phyloP scores from a whole-genome alignment of 768 basidiomycete genomes.

The Termitomyces eurrhizus region DNA sequence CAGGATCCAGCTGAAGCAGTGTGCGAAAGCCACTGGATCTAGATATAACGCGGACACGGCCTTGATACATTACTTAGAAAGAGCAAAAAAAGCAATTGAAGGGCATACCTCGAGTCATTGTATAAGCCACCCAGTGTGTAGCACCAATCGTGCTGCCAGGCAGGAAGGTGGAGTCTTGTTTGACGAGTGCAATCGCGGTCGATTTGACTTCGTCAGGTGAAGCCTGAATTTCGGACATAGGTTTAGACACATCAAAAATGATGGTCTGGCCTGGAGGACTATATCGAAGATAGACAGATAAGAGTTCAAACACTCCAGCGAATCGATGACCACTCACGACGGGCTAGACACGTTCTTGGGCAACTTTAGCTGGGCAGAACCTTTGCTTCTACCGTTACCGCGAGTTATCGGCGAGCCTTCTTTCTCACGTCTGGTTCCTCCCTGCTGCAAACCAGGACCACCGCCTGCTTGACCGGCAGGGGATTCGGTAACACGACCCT shows the following conservation, averaged over 20 bases:
- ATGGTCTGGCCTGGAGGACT: slow-evolving; percentile 67
- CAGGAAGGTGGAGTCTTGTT: slow-evolving; percentile 79
- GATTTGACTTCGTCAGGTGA: slow-evolving; percentile 75
- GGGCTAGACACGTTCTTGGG: slow-evolving; percentile 53
- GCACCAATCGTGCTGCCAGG: slow-evolving; percentile 88
- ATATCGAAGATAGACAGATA: neutral
- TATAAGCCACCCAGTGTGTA: slow-evolving; percentile 90
- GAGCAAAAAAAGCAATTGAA: neutral
- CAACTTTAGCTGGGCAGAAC: slow-evolving; percentile 37
- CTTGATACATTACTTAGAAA: slow-evolving; percentile 25
- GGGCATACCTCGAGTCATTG: slow-evolving; percentile 73
- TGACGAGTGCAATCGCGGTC: slow-evolving; percentile 87
- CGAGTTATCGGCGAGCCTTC: slow-evolving; percentile 69
- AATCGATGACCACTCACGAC: slow-evolving; percentile 34
- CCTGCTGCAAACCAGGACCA: slow-evolving; percentile 16
- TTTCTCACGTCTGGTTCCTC: slow-evolving; percentile 52
- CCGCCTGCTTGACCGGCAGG: slow-evolving; percentile 41
- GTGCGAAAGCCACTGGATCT: slow-evolving; percentile 87
- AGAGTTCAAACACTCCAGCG: slow-evolving; percentile 2
- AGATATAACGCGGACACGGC: slow-evolving; percentile 85
- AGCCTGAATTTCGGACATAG: slow-evolving; percentile 73
- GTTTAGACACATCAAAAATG: slow-evolving; percentile 70
- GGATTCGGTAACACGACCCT: slow-evolving; percentile 47
- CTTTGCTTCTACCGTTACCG: slow-evolving; percentile 33
- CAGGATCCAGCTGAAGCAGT: slow-evolving; percentile 67